Evolutionary conservation across 1,284 basidiomycete genomes (phyloP).

Genomic region (Porogramme epimiltina): DNA sequence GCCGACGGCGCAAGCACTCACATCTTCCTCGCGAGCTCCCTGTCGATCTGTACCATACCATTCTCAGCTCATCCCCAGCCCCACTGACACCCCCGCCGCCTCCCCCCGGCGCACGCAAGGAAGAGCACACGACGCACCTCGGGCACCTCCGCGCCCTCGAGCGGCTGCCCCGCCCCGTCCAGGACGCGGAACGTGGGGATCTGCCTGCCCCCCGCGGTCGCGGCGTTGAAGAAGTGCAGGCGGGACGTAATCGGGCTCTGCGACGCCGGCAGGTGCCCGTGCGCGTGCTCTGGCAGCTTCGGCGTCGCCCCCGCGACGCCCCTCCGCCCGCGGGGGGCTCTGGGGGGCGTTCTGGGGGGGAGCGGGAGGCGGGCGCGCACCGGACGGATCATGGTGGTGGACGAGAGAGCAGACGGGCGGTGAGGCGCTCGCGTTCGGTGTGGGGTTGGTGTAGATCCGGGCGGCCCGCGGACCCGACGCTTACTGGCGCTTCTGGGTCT

Average conservation of each 20-base stretch:
- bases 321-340: conserved; percentile 14
- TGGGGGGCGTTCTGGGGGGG: conserved; percentile 7
- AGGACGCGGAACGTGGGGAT: conserved; percentile 85
- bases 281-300: conserved; percentile 23
- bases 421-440: neutral
- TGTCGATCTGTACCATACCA: conserved; percentile 76
- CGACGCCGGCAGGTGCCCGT: conserved; percentile 53
- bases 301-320: conserved; percentile 28
- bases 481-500: too few species aligned
- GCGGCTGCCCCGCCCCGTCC: conserved; percentile 71
- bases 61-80: too few species aligned
- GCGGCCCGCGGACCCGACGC: neutral
- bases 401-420: neutral
- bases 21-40: conserved; percentile 72
- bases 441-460: neutral
- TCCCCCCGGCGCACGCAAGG: too few species aligned
- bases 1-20: conserved; percentile 36
- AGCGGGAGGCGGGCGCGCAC: conserved; percentile 15
- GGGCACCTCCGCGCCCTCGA: conserved; percentile 75
- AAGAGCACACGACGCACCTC: conserved; percentile 54
- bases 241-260: conserved; percentile 67
- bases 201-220: conserved; percentile 56
- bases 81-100: too few species aligned
- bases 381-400: conserved; percentile 22
- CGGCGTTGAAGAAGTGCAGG: conserved; percentile 77